Evolutionary conservation across 2,329 filamentous ascomycete species (phyloP), one percentile per base, ranked within the genome.

Genomic region (Grosmannia serpens): DNA sequence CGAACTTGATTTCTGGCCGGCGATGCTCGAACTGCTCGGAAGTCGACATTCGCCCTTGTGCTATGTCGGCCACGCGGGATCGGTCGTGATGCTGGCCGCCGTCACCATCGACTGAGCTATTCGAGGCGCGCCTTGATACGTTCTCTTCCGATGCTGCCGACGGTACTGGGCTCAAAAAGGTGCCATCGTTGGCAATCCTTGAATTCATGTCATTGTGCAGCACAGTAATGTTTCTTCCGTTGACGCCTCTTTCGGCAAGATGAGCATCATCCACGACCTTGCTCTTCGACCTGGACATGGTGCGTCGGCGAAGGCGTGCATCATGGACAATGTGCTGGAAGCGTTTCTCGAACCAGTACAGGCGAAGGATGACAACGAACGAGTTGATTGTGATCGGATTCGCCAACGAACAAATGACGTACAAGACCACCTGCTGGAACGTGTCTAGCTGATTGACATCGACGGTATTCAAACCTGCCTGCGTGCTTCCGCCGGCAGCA

Each of bases 261-360:
- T 73, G 73, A 5, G 74, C 62, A 53, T 83, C 78, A 10, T 68
- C 64, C 41, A 68, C 70, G 2, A 74, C 67, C 60, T 77, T 73
- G 68, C 86, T 73, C 73, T 83, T 72, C 67, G 88, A 74, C 75
- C 84, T 75, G 72, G 78, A 75, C n/a, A 86, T 71, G 41, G 80
- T 87, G 57, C 80, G 78, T 57, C 91, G 83, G 57, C 85, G 76
- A 50, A 74, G 77, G 58, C 84, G 82, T 1, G 88, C 85, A 65
- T 95, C 88, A 38, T 79, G 79, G 17, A 88, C 91, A 63, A 96
- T 82, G 65, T 88, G 80, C 68, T 95, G 88, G 69, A 99, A 97
- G 9, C 91, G 84, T 71, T 95, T 96, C 72, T 99, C 91, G 69
- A 99, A 99, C 92, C 92, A 99, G 73, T 96, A 96, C 1, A 99